Base-by-base conservation (phyloP, 176 grass and related monocot genomes). In the Phoenix roebelenii region DNA sequence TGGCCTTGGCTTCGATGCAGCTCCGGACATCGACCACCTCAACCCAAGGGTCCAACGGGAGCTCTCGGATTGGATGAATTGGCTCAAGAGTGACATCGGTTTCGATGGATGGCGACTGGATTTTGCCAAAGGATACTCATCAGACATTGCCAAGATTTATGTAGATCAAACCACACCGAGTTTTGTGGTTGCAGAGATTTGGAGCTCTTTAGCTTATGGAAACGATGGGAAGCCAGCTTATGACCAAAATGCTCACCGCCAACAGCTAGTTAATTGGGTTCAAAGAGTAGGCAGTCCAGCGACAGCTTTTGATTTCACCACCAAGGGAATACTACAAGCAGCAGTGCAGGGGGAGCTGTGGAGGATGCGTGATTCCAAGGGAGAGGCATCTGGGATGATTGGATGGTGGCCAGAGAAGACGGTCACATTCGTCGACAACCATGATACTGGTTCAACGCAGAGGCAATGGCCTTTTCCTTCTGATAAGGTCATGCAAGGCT, bases 21-120 rank as follows among this genome's bases (percentile, higher is more conserved):
- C 89, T 16, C 89, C 89, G 0, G 89, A 95, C 79, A 86, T 95
- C 75, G 89, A 95, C 65, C 89, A 95, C 76, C 89, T 89, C 73
- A 95, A 89, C 82, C 23, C 57, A 1, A 76, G 67, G 22, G 89
- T 95, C 55, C 89, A 89, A 72, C 54, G 18, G 0, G 91, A 96
- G 74, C 91, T 96, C 65, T 76, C 83, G 7, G 86, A 82, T 56
- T 95, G 91, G 91, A 84, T 95, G 62, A 87, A 87, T 51, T 87
- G 83, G 91, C 83, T 96, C 74, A 90, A 75, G 71, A 51, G 71
- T 50, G 83, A 90, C 24, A 16, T 96, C 23, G 83, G 86, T 3
- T 96, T 96, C 55, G 83, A 82, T 60, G 86, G 80, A 35, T 90
- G 91, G 86, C 74, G 86, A 16, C 60, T 95, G 9, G 91, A 90